Evolutionary conservation across 2,329 filamentous ascomycete species (phyloP), one percentile per base, ranked within the genome.

Genomic region (Helotiales sp.): DNA sequence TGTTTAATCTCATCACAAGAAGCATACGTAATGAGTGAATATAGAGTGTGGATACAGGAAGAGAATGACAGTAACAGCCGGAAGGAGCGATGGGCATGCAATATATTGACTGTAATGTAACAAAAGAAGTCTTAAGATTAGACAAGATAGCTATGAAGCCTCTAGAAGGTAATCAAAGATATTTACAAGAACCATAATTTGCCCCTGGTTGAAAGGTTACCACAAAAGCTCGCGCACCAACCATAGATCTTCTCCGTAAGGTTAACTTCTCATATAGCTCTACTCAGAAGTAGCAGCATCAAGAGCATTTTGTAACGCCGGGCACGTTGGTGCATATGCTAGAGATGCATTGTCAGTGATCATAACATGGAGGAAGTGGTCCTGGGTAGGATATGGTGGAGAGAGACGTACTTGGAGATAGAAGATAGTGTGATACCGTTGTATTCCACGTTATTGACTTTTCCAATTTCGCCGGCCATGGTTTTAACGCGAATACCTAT

Each of bases 401-500:
- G 6, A n/a, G 31, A 75, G n/a, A 79, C 81, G 66, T 83, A 82
- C 30, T 77, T 73, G 57, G 77, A 69, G 64, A 83, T 82, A 38
- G 70, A 68, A 42, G 72, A 75, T 1, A 84, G 72, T 1, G 73
- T 75, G 68, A 84, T 83, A 62, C 74, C 73, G 31, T 71, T 71
- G 72, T 82, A 85, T 1, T 77, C 82, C 34, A 85, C 73, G 55
- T 75, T 76, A 31, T 69, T 73, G 58, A 86, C 80, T 13, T 72
- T 71, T 44, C 82, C 83, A 0, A 78, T 83, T 2, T 76, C 76
- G 54, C 73, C 77, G 49, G 71, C 76, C 29, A 79, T 75, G 15
- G 80, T 81, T 75, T 86, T 86, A 71, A 85, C 78, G 57, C 82
- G 81, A 52, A 83, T 58, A 72, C 74, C 34, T 73, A 46, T 61